Percentiles rank a stretch among this genome's conserved stretches.
phyloP scores from a whole-genome alignment of 2,329 filamentous ascomycete genomes.

The Apiospora phragmitis region DNA sequence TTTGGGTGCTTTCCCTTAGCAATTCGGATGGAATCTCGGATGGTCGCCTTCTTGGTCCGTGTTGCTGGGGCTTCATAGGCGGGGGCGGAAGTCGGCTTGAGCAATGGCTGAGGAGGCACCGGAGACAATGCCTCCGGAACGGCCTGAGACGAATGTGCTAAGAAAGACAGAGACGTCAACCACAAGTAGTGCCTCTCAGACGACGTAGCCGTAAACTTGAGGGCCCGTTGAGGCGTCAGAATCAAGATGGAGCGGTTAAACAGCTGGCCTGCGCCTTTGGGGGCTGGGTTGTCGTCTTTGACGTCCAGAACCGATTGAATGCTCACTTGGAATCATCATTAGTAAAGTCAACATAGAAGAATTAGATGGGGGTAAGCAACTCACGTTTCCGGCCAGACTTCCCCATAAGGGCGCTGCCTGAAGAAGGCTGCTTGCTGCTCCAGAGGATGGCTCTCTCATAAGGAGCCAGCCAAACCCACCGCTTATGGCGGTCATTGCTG shows the following conservation, averaged over 20 bases:
- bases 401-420: conserved; percentile 83
- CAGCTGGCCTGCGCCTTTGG: conserved; percentile 64
- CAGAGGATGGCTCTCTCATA: conserved; percentile 96
- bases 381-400: conserved; percentile 93
- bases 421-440: conserved; percentile 96
- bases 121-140: conserved; percentile 69
- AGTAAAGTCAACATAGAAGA: conserved; percentile 11
- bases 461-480: conserved; percentile 98
- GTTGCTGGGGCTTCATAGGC: conserved; percentile 51
- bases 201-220: conserved; percentile 88
- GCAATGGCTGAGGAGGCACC: conserved; percentile 39
- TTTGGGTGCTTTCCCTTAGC: conserved; percentile 69
- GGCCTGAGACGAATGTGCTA: conserved; percentile 84
- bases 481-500: conserved; percentile 81
- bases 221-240: conserved; percentile 84
- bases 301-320: conserved; percentile 98
- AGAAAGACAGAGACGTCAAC: conserved; percentile 91
- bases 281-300: conserved; percentile 85
- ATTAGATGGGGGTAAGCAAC: conserved; percentile 37
- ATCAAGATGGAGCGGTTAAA: conserved; percentile 97
- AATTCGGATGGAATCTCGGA: conserved; percentile 86
- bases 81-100: conserved; percentile 46
- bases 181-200: conserved; percentile 90
- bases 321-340: conserved; percentile 58
- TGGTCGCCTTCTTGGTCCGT: conserved; percentile 53